Percentiles rank a stretch among this genome's conserved stretches.
These are phyloP conservation scores for Cytospora paraplurivora DNA, from an alignment of 2,329 filamentous ascomycete species.

Conservation along the genomic window DNA sequence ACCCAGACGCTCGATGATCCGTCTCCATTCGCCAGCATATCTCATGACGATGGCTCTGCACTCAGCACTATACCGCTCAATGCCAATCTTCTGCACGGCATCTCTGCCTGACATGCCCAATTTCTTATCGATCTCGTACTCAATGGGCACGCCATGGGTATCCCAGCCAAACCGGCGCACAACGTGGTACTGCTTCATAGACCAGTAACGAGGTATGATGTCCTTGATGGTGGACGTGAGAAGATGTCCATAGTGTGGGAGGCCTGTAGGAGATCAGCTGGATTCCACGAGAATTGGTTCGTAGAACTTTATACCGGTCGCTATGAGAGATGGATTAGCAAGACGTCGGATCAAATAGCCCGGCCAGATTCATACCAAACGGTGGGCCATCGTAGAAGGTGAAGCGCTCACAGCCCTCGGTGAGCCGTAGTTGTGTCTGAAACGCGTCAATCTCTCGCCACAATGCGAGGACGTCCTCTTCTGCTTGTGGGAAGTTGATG, in stretches of 20 bases:
- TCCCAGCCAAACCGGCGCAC: constrained; percentile 95
- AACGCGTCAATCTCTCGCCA: constrained; percentile 95
- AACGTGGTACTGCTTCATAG: constrained; percentile 95
- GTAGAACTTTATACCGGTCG: not conserved
- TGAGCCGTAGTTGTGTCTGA: constrained; percentile 76
- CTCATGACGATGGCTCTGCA: constrained; percentile 93
- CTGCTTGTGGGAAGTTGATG: constrained; percentile 90
- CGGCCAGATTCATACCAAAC: constrained; percentile 63
- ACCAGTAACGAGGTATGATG: constrained; percentile 94
- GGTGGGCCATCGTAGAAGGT: constrained; percentile 92
- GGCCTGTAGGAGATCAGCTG: not conserved
- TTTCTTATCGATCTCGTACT: constrained; percentile 97
- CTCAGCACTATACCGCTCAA: constrained; percentile 87
- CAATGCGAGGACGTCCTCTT: constrained; percentile 78
- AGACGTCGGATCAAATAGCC: not conserved
- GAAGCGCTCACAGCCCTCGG: constrained; percentile 77
- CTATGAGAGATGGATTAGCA: not conserved
- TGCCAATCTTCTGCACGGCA: constrained; percentile 81
- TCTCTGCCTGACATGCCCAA: constrained; percentile 77
- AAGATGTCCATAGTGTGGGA: constrained; percentile 66
- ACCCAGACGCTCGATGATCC: constrained; percentile 82
- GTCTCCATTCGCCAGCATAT: constrained; percentile 82
- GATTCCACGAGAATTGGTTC: not conserved
- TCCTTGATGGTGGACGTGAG: constrained; percentile 95
- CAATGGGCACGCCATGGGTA: constrained; percentile 87